Evolutionary conservation across 305 asterid genomes (phyloP), one percentile per base, ranked within the genome.

Genomic region (Striga hermonthica): DNA sequence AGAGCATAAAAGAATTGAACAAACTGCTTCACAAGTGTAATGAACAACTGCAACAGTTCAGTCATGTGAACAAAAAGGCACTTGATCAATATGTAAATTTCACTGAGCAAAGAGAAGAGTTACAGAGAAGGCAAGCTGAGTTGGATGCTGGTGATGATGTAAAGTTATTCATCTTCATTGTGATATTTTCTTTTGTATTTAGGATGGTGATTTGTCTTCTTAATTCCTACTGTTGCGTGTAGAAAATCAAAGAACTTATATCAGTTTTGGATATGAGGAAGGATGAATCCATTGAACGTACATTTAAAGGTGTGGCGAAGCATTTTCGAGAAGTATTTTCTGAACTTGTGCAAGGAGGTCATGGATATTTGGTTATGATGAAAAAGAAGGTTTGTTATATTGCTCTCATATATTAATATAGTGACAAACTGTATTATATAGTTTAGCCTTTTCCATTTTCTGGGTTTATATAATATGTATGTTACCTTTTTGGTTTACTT

Each of bases 341-440:
- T 44, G 98, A 94, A 77, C 96, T 94, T 40, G 99, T 94, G 68
- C 99, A 88, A 88, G 99, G 96, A 54, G 99, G 99, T 73, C 97
- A 87, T 76, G 99, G 99, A 43, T 76, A 75, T 82, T 76, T 94
- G 71, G 85, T 88, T 72, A 94, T 94, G 95, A 85, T 90, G 97
- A 94, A 90, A 93, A 88, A 88, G 75, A 90, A 88, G 99, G 99
- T 90, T 72, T 16, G 86, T 71, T 68, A 66, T 77, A 11, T 74
- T 68, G 13, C 53, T 50, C 52, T 65, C 52, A 54, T 62, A 47
- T 14, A 53, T 69, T 60, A n/a, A 54, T 57, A 43, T 70, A 62
- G 37, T 39, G 43, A 22, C 31, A 22, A 22, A 22, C 31, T 22
- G 31, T 22, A 22, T 22, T 22, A 22, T 22, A 22, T 22, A 22